Evolutionary conservation across 2,329 filamentous ascomycete species (phyloP).

Genomic region (Penicillium sp.): DNA sequence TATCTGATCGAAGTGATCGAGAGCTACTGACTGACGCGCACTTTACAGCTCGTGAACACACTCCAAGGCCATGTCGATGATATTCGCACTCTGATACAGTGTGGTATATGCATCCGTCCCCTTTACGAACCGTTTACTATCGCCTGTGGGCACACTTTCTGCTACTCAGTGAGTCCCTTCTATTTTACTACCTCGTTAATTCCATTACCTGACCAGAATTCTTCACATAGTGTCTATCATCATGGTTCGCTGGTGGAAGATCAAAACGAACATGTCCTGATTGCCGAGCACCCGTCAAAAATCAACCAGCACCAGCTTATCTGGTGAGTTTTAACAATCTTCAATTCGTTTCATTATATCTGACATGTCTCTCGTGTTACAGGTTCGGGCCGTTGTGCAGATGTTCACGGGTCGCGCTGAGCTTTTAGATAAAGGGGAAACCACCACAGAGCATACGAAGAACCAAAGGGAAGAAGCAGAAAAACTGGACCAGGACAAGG

Average conservation of each 20-base stretch:
- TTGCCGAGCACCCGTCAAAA: conserved; percentile 52
- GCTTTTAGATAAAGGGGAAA: conserved; percentile 56
- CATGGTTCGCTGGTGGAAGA: conserved; percentile 48
- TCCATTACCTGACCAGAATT: conserved; percentile 14
- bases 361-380: conserved; percentile 9
- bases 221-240: conserved; percentile 45
- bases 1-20: background rate
- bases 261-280: conserved; percentile 60
- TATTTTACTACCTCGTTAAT: background rate
- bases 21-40: conserved; percentile 10
- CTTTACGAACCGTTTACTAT: conserved; percentile 63
- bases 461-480: conserved; percentile 53
- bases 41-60: conserved; percentile 32
- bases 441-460: conserved; percentile 51
- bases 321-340: conserved; percentile 39
- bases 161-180: conserved; percentile 50
- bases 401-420: conserved; percentile 54
- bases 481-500: conserved; percentile 52
- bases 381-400: conserved; percentile 58
- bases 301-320: conserved; percentile 57
- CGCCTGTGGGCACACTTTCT: conserved; percentile 62
- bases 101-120: conserved; percentile 59
- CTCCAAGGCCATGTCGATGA: conserved; percentile 51
- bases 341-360: background rate
- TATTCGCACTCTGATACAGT: conserved; percentile 54